phyloP scores from a whole-genome alignment of 2,329 filamentous ascomycete genomes.

The Thermoascus crustaceus region DNA sequence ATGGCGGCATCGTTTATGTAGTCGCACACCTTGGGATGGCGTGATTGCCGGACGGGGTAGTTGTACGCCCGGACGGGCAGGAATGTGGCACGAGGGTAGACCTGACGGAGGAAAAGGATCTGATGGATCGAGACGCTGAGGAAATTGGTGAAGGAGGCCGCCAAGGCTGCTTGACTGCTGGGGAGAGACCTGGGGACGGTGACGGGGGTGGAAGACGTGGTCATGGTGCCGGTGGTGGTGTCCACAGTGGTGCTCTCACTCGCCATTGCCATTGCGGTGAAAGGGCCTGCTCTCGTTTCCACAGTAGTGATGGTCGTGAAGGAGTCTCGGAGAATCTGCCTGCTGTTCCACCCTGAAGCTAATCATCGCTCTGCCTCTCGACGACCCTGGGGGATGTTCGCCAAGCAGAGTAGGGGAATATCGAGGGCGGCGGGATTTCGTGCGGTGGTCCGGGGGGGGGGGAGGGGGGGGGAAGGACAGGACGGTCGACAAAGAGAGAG shows the following conservation, averaged over 20 bases:
- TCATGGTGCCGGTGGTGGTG: slow-evolving; percentile 28
- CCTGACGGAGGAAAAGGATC: slow-evolving; percentile 69
- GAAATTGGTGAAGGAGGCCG: slow-evolving; percentile 67
- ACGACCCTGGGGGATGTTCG: slow-evolving; percentile 22
- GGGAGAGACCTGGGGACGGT: slow-evolving; percentile 35
- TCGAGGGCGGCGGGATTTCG: slow-evolving; percentile 1
- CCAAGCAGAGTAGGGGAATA: slow-evolving; percentile 3
- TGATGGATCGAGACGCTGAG: slow-evolving; percentile 77
- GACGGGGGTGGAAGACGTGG: slow-evolving; percentile 32
- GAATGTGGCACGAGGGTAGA: slow-evolving; percentile 74
- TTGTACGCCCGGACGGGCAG: slow-evolving; percentile 73
- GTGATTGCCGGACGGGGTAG: slow-evolving; percentile 73
- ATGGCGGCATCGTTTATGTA: slow-evolving; percentile 78
- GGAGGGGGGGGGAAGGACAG: not conserved
- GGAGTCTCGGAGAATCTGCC: slow-evolving; percentile 32
- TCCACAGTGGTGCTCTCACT: slow-evolving; percentile 32
- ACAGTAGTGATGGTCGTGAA: slow-evolving; percentile 27
- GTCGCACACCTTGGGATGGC: slow-evolving; percentile 74
- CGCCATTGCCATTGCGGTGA: slow-evolving; percentile 32
- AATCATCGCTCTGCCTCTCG: slow-evolving; percentile 36
- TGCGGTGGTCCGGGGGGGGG: not conserved
- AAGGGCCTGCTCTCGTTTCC: slow-evolving; percentile 25
- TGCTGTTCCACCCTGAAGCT: slow-evolving; percentile 36
- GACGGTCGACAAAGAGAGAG: not conserved
- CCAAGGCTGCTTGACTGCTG: slow-evolving; percentile 49